Evolutionary conservation across 257 asterid species (phyloP), one percentile per base, ranked within the genome.

Genomic region (Nyctanthes arbortristis): DNA sequence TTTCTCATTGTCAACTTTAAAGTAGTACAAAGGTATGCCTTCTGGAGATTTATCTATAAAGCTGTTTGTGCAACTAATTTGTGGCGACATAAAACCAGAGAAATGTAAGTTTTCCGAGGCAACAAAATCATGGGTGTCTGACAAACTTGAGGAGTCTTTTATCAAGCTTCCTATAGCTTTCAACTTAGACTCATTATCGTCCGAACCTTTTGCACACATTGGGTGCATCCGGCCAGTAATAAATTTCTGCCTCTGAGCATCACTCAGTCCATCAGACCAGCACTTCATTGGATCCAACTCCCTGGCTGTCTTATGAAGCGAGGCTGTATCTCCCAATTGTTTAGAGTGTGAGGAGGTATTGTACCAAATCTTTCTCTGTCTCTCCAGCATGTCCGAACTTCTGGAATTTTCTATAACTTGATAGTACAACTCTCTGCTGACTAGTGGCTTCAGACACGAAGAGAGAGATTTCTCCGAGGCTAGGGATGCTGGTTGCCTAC

Each of bases 281-380:
- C 75, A 70, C 67, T 87, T 84, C 69, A 83, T 62, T 29, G 84
- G 87, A 81, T 93, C 95, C 83, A 87, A 80, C 80, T 88, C 96
- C 66, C 72, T 79, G 45, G 88, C 82, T 63, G 90, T 87, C 77
- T 83, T 88, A 80, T 92, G 90, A 71, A 88, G 79, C 64, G 85
- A 79, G 78, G 87, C 96, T 52, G 74, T 76, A 37, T 88, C 77
- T 78, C 88, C 97, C 80, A 78, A 81, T 71, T 87, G 87, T 52
- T 88, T 89, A 52, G 94, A 81, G 79, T 79, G 95, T 65, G 90
- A 82, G 40, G 97, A 82, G 24, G 83, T 78, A 70, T 84, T 93
- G 83, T 91, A 93, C 97, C 97, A 93, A 73, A 93, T 93, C 85
- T 89, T 93, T 79, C 98, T 83, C 84, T 94, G 99, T 72, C 97